Evolutionary conservation across 78 protist genomes (phyloP).

Genomic region (Dictyostelium firmibasis): DNA sequence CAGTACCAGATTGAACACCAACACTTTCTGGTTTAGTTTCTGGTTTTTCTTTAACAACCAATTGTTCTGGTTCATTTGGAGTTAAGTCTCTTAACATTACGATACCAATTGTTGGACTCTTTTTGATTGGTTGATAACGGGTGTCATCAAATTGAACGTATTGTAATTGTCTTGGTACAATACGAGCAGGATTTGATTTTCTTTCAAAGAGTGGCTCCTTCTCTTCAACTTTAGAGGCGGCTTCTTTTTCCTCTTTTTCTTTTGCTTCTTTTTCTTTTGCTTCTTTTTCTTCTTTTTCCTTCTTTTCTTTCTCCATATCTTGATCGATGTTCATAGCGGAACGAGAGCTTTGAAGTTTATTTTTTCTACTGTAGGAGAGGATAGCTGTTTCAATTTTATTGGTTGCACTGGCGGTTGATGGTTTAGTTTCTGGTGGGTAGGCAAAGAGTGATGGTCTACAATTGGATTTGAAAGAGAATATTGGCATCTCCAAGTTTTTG

Average conservation of each 20-base stretch:
- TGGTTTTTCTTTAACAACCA: conserved; percentile 71
- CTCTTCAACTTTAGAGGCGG: conserved; percentile 77
- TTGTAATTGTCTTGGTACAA: conserved; percentile 85
- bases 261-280: conserved; percentile 57
- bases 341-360: background rate
- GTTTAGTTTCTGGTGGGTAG: conserved; percentile 89
- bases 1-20: conserved; percentile 3
- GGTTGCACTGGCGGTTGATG: conserved; percentile 19
- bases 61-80: conserved; percentile 75
- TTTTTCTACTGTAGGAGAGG: conserved; percentile 78
- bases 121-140: conserved; percentile 86
- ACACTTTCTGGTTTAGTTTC: background rate
- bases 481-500: conserved; percentile 88
- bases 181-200: conserved; percentile 92
- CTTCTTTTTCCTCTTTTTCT: conserved; percentile 81
- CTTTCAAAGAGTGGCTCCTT: conserved; percentile 73
- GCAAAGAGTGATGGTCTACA: conserved; percentile 91
- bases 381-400: conserved; percentile 82
- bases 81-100: conserved; percentile 63
- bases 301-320: conserved; percentile 24
- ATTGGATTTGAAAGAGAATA: conserved; percentile 55
- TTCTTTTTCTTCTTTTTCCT: conserved; percentile 42
- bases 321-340: conserved; percentile 33
- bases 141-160: conserved; percentile 42
- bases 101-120: conserved; percentile 59